phyloP scores from a whole-genome alignment of 2,329 filamentous ascomycete genomes.

The Aspergillus sclerotialis region DNA sequence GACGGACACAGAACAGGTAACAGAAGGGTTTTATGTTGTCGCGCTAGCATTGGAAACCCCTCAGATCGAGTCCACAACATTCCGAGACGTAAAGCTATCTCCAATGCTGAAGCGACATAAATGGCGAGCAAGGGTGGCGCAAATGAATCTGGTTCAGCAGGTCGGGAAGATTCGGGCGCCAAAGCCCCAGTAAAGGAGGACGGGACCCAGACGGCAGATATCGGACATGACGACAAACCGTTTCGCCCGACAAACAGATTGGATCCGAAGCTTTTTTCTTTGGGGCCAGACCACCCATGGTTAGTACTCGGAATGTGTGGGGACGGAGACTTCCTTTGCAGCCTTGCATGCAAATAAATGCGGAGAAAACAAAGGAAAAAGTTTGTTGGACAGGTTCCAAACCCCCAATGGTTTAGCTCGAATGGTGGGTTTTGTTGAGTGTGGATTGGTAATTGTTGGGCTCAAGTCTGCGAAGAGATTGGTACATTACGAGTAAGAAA shows the following conservation, averaged over 20 bases:
- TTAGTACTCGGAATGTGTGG: neutral
- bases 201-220: conserved; percentile 15
- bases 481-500: no score
- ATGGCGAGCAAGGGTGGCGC: conserved; percentile 9
- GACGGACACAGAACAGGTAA: conserved; percentile 11
- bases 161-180: conserved; percentile 17
- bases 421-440: neutral
- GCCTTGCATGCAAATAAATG: neutral
- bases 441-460: neutral
- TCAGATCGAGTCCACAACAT: conserved; percentile 27
- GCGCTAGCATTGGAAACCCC: conserved; percentile 25
- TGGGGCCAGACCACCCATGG: neutral
- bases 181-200: conserved; percentile 14
- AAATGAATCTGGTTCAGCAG: conserved; percentile 10
- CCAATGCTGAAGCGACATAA: conserved; percentile 4
- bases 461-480: no score
- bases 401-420: no score
- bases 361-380: neutral
- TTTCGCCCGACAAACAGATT: conserved; percentile 10
- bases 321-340: neutral
- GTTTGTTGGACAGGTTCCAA: neutral
- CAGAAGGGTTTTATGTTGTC: conserved; percentile 26
- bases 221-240: conserved; percentile 15
- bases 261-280: conserved; percentile 7
- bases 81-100: conserved; percentile 37